Percentiles rank a stretch among this genome's conserved stretches.
Conservation (phyloP, 768 basidiomycete genomes). For the Agaricus bisporus region DNA sequence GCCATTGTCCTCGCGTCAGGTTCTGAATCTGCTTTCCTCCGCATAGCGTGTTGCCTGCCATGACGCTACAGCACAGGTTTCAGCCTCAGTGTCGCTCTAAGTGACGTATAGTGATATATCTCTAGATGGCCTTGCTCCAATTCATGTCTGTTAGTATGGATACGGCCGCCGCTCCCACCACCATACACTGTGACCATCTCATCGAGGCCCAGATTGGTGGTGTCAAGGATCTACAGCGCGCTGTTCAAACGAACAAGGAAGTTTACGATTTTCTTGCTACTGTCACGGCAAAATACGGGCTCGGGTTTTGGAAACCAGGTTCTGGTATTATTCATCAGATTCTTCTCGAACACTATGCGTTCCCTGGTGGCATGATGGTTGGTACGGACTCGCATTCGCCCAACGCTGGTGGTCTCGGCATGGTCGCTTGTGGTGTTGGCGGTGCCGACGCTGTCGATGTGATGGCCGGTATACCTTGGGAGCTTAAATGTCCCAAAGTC, state of each 20-base stretch:
- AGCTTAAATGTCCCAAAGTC: conserved; percentile 98
- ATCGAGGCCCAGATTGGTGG: conserved; percentile 97
- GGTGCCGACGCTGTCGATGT: conserved; percentile 99
- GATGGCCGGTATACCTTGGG: conserved; percentile 98
- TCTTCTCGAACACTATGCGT: conserved; percentile 98
- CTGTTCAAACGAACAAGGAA: conserved; percentile 92
- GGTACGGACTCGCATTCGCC: conserved; percentile 99
- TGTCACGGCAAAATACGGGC: conserved; percentile 96
- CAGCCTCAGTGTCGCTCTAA: too few relatives aligned
- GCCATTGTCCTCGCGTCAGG: background rate
- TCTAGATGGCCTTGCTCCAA: conserved; percentile 99
- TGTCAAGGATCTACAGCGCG: conserved; percentile 87
- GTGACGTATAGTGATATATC: too few relatives aligned
- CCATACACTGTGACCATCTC: conserved; percentile 98
- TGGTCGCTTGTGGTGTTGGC: conserved; percentile 99
- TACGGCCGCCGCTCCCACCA: conserved; percentile 95
- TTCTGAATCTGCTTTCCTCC: conserved; percentile 6
- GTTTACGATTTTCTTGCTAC: conserved; percentile 99
- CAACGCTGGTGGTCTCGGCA: conserved; percentile 98
- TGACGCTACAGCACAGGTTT: conserved; percentile 86
- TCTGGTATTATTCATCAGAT: conserved; percentile 99
- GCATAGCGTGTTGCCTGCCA: conserved; percentile 81
- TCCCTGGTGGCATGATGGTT: conserved; percentile 99
- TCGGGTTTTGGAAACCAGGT: conserved; percentile 99
- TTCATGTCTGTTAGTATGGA: conserved; percentile 99